Percentiles rank a stretch among this genome's conserved stretches.
phyloP scores from a whole-genome alignment of 2,329 filamentous ascomycete genomes.

The Diaporthe citri region DNA sequence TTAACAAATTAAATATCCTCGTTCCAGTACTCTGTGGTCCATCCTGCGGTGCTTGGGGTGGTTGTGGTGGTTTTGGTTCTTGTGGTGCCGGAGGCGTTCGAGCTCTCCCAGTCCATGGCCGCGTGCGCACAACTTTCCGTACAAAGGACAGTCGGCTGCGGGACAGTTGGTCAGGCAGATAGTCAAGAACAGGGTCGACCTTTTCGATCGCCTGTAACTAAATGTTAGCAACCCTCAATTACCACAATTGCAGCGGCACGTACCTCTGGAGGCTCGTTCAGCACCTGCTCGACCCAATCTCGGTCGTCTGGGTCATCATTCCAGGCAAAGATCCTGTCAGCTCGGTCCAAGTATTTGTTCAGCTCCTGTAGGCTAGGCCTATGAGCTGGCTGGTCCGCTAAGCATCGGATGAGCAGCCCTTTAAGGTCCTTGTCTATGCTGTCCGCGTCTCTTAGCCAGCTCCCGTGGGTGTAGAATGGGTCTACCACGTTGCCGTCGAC shows the following conservation, averaged over 20 bases:
- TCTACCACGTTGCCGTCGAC: not conserved
- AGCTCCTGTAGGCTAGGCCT: slow-evolving; percentile 1
- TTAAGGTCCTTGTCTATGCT: not conserved
- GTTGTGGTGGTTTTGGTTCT: no score
- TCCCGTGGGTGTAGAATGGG: slow-evolving; percentile 1
- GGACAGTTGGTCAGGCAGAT: not conserved
- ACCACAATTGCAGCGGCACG: not conserved
- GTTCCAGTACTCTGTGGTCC: not conserved
- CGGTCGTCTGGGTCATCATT: not conserved
- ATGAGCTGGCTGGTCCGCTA: slow-evolving; percentile 15
- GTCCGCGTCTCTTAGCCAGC: not conserved
- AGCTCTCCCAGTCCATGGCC: not conserved
- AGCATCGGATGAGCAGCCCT: slow-evolving; percentile 2
- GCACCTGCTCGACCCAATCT: not conserved
- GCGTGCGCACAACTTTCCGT: not conserved
- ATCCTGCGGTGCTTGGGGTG: not conserved
- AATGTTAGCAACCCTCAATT: not conserved
- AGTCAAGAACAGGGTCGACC: not conserved
- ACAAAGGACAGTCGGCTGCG: not conserved
- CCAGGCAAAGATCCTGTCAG: not conserved
- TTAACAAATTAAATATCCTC: not conserved
- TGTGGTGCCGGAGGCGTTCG: not conserved
- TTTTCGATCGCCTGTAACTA: not conserved
- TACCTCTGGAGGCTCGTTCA: not conserved
- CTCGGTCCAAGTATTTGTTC: not conserved